Evolutionary conservation across 345 rosid species (phyloP), one percentile per base, ranked within the genome.

Genomic region (Fremontodendron californicum): DNA sequence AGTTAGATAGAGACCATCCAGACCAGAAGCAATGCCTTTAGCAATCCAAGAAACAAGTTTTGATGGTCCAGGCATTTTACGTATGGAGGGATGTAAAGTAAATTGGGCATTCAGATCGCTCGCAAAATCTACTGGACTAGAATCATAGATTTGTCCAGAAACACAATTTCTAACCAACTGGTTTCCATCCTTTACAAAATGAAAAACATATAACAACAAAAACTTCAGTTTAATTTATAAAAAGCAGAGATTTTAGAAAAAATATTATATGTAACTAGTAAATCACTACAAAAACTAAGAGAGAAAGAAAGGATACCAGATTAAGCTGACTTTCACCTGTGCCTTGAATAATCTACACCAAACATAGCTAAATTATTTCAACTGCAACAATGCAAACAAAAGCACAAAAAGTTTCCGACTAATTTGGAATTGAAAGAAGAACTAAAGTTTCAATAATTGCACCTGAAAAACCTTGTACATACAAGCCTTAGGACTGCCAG

Each of bases 401-500:
- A 73, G 31, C 6, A 35, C 11, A 12, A 71, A 25, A 39, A 43
- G 29, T 10, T 70, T 65, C 18, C n/a, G 39, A 9, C 37, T 70
- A 12, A 45, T 13, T 16, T 33, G 6, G 19, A 58, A 43, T 23
- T 39, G 27, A 2, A 29, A 69, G 21, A 73, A 77, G 45, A 49
- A 25, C 23, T 40, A 29, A 33, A 68, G 46, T 37, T 45, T 58
- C 67, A 52, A n/a, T 29, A 40, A 63, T 21, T 65, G 5, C 83
- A 83, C 99, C 96, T 96, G 96, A 72, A 90, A 84, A 31, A 88
- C 91, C 87, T 96, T 92, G 87, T 90, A 88, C 98, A 92, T 84
- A 82, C 96, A 93, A 78, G 98, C 96, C 84, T 96, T 93, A 1
- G 98, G 79, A 85, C 93, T 93, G 1, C 94, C 98, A 79, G 99